Percentiles rank a stretch among this genome's conserved stretches.
Conservation (phyloP, 345 rosid genomes). For the Raphanus raphanistrum region DNA sequence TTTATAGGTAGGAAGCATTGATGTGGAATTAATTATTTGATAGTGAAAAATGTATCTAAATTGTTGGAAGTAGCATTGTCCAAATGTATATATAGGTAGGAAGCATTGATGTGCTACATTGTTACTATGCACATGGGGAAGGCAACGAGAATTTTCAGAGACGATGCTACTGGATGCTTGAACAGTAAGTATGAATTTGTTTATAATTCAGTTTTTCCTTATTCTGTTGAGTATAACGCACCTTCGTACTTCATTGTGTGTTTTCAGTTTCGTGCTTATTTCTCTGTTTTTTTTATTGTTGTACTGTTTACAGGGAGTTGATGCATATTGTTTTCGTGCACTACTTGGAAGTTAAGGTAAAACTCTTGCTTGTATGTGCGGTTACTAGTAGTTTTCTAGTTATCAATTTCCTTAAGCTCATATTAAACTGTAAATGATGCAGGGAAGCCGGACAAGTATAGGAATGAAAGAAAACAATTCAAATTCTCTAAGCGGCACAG, state of each 20-base stretch:
- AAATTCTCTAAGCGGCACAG: constrained; percentile 45
- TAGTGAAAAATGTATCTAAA: constrained; percentile 1
- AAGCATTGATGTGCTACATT: constrained; percentile 85
- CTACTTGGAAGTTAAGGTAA: constrained; percentile 89
- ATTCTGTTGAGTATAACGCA: background rate
- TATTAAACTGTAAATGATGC: constrained; percentile 19
- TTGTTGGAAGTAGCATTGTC: constrained; percentile 38
- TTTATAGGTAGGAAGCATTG: constrained; percentile 88
- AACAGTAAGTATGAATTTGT: constrained; percentile 56
- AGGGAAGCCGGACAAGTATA: constrained; percentile 66
- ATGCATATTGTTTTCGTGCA: constrained; percentile 61
- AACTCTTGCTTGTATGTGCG: constrained; percentile 14
- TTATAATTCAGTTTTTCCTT: background rate
- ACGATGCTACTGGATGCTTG: constrained; percentile 98
- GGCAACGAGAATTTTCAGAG: constrained; percentile 88
- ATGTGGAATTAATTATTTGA: constrained; percentile 39
- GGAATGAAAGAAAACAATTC: constrained; percentile 53
- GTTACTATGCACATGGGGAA: constrained; percentile 98
- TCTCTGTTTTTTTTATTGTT: constrained; percentile 10
- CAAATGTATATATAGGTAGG: constrained; percentile 65
- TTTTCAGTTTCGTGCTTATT: constrained; percentile 23
- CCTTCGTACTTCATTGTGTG: background rate
- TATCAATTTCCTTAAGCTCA: constrained; percentile 6
- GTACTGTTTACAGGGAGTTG: constrained; percentile 63
- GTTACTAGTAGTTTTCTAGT: constrained; percentile 9